Base-by-base conservation (phyloP, 225 moss, liverwort and hornwort species). In the Marchantia polymorpha region DNA sequence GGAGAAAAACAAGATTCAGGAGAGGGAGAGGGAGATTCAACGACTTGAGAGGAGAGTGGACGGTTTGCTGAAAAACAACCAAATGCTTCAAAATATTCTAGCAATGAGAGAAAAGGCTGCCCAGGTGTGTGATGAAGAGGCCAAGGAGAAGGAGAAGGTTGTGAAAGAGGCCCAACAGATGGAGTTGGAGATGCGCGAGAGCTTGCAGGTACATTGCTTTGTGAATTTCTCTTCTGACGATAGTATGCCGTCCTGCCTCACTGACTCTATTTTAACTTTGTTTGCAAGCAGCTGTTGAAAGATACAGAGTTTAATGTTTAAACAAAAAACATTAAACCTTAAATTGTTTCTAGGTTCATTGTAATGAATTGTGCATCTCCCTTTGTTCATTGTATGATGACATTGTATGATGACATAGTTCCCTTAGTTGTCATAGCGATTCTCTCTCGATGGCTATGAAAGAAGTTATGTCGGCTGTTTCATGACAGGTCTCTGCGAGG, bases 161-260 rank as follows among this genome's bases (percentile, higher is more conserved):
- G 68, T 88, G 1, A 87, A 80, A 49, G 87, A 87, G 26, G 80
- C 83, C 71, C 86, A 90, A 31, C 90, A 88, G 31, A 81, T 90
- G 88, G 89, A 91, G 81, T 78, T 83, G 20, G 93, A 93, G 80
- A 90, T 93, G 94, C 89, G 93, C 25, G 92, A 94, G 77, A 94
- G 92, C 74, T 81, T 94, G 74, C 94, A 89, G 80, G 89, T 86
- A 77, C 63, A 19, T 49, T 54, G 17, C 5, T 26, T 4, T 29
- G 12, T 65, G 27, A 64, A 12, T 29, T 29, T 39, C 39, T 39
- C 2, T 39, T 39, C 5, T 39, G 39, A 39, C 39, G 39, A 39
- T 39, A 5, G 5, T 39, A 2, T 39, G 39, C 39, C 5, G 39
- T 39, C 39, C 39, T 39, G 39, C 39, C 39, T 39, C 39, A 39